Base-by-base conservation (phyloP, 164 flowering plant genomes). In the Liquidambar formosana region DNA sequence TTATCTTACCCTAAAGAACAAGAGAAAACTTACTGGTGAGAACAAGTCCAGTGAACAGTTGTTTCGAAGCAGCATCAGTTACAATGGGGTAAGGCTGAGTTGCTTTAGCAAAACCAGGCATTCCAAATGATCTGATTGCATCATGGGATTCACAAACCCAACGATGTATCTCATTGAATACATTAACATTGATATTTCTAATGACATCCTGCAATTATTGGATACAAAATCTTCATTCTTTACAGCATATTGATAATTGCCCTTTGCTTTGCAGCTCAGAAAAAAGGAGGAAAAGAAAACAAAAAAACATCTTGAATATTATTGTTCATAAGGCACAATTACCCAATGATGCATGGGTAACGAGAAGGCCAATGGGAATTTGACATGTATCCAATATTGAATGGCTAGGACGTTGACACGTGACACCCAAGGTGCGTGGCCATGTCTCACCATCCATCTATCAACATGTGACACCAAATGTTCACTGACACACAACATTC, bases 121-220 rank as follows among this genome's bases (percentile, higher is more conserved):
- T 69, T 54, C 80, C 80, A 28, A 47, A 57, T 15, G 85, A 79
- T 72, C 73, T 68, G 60, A 89, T 86, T 11, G 77, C 71, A 48
- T 77, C 51, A 53, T 91, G 92, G 4, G 96, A 89, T 61, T 84
- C 70, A 16, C 56, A 43, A 68, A 89, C 82, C 99, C 99, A 95
- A 21, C 72, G 23, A 64, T 80, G 79, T 47, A 95, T 83, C 43
- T 80, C 85, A 56, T 77, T 71, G 68, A 88, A 95, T 12, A 84
- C 81, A 62, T 67, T 66, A 27, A 59, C 65, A 67, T 85, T 89
- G 28, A 82, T 76, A 43, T 73, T 80, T 75, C 78, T 84, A 77
- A 91, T 74, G 28, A 86, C 94, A 68, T 78, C 85, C 94, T 90
- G 83, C 72, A 81, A 19, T 62, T 27, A 21, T 6, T n/a, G 38